A percentile compares a stretch with the other conserved stretches of the same genome.
phyloP scores from a whole-genome alignment of 73 alveolate species.

The Stentor coeruleus region DNA sequence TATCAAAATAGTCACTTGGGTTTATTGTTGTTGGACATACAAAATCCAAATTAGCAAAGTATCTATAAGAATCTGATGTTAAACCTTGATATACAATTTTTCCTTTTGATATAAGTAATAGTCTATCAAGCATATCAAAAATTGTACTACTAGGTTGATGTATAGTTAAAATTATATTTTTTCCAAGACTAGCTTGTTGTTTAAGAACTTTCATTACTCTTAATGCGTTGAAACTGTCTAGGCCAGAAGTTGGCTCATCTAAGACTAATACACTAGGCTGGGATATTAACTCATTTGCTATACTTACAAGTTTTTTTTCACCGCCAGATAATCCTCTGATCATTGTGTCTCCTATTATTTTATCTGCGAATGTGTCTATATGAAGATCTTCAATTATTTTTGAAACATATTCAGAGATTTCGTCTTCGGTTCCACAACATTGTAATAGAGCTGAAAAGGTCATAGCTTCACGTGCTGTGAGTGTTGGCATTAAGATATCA shows the following conservation, averaged over 20 bases:
- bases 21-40: conserved; percentile 34
- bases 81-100: conserved; percentile 31
- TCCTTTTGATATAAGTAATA: conserved; percentile 36
- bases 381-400: conserved; percentile 14
- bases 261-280: conserved; percentile 36
- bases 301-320: conserved; percentile 40
- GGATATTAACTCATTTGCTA: conserved; percentile 37
- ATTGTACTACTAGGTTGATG: conserved; percentile 44
- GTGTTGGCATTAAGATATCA: conserved; percentile 9
- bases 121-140: conserved; percentile 31
- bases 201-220: conserved; percentile 29
- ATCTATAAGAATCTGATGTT: background rate
- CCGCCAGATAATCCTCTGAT: conserved; percentile 48
- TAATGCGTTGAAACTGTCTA: conserved; percentile 35
- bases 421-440: background rate
- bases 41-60: conserved; percentile 23
- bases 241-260: conserved; percentile 46
- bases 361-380: conserved; percentile 8
- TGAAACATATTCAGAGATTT: conserved; percentile 7
- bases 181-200: conserved; percentile 38
- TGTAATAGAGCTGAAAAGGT: conserved; percentile 33
- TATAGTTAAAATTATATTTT: conserved; percentile 36
- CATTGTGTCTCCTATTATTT: conserved; percentile 22
- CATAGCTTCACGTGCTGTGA: conserved; percentile 36
- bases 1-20: conserved; percentile 43